Evolutionary conservation across 441 rosid genomes (phyloP).

Genomic region (Syzygium malaccense): DNA sequence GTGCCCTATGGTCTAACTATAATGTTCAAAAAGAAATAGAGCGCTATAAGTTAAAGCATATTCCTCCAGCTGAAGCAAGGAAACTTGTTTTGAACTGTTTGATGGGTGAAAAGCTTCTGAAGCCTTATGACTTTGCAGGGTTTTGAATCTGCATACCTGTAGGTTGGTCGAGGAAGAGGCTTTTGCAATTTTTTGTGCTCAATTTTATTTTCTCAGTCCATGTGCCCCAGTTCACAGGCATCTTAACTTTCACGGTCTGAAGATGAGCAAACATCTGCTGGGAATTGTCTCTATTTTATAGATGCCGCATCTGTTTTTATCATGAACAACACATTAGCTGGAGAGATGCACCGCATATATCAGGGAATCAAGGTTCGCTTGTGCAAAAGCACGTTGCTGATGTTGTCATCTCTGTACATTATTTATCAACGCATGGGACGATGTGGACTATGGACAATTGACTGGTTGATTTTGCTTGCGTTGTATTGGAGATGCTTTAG

Average conservation of each 20-base stretch:
- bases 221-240: neutral
- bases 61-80: neutral
- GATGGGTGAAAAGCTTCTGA: neutral
- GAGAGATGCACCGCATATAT: neutral
- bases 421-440: neutral
- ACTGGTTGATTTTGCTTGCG: neutral
- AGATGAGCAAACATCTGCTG: neutral
- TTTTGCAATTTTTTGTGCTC: neutral
- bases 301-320: neutral
- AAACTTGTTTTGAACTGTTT: neutral
- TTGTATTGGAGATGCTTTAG: neutral
- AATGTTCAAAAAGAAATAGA: neutral
- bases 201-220: neutral
- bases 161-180: neutral
- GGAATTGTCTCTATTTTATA: neutral
- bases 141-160: neutral
- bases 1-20: neutral
- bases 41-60: neutral
- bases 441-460: neutral
- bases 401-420: neutral
- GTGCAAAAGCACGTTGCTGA: neutral
- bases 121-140: neutral
- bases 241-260: neutral
- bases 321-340: neutral
- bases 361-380: neutral